A percentile compares a stretch with the other conserved stretches of the same genome.
phyloP scores from a whole-genome alignment of 345 rosid species.

The Lepidium africanum region DNA sequence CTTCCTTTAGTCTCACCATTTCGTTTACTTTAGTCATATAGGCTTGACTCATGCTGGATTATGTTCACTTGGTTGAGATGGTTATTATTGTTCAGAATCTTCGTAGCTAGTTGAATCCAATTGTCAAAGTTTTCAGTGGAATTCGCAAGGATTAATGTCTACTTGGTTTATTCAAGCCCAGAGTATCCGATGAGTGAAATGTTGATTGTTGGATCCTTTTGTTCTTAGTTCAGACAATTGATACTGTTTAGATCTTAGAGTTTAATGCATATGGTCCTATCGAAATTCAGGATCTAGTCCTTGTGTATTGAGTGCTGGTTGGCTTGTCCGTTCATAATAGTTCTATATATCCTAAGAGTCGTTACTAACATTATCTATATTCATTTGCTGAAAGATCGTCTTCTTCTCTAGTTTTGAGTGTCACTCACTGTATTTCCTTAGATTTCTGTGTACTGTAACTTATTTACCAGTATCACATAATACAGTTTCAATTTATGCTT shows the following conservation, averaged over 20 bases:
- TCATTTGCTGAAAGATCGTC: too few species aligned
- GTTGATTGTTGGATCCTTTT: background rate
- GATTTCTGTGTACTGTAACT: too few species aligned
- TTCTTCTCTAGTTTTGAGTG: background rate
- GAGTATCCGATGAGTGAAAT: background rate
- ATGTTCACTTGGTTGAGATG: background rate
- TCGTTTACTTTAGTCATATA: background rate
- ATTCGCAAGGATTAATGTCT: background rate
- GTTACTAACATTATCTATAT: too few species aligned
- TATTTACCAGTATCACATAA: too few species aligned
- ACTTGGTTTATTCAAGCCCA: background rate
- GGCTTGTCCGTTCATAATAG: background rate
- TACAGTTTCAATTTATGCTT: background rate
- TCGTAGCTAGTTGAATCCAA: background rate
- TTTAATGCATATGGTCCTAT: background rate
- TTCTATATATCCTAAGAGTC: too few species aligned
- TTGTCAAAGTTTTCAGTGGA: background rate
- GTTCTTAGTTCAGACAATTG: background rate
- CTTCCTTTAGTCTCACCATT: background rate
- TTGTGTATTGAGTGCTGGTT: background rate
- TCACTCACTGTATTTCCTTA: background rate
- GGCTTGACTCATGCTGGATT: background rate
- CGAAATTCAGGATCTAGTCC: background rate
- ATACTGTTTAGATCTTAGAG: background rate
- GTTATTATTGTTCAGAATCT: background rate